Conservation (phyloP, 768 basidiomycete species). For the Mrakia blollopis region DNA sequence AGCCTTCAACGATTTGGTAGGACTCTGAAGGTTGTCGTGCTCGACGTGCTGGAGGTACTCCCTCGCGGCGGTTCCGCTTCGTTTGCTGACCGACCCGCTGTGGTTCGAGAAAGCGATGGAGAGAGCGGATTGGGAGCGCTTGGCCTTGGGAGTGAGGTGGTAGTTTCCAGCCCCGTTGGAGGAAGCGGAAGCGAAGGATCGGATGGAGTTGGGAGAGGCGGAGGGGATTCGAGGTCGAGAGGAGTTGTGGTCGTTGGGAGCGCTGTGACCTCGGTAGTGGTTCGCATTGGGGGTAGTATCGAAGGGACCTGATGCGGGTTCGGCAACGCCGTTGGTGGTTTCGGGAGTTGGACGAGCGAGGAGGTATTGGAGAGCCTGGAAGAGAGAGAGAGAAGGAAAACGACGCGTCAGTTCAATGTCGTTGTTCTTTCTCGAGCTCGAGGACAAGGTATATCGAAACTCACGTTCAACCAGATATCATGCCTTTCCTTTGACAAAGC, state of each 20-base stretch:
- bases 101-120: slow-evolving; percentile 57
- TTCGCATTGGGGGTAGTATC: slow-evolving; percentile 3
- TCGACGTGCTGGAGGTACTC: slow-evolving; percentile 72
- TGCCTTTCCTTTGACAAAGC: slow-evolving; percentile 91
- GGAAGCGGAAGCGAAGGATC: slow-evolving; percentile 54
- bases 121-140: slow-evolving; percentile 73
- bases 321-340: slow-evolving; percentile 33
- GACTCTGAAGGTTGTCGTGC: slow-evolving; percentile 37
- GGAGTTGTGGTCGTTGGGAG: slow-evolving; percentile 15
- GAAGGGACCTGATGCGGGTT: slow-evolving; percentile 26
- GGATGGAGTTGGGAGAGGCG: slow-evolving; percentile 37
- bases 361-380: slow-evolving; percentile 83
- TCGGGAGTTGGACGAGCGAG: slow-evolving; percentile 61
- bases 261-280: background rate
- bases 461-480: slow-evolving; percentile 90
- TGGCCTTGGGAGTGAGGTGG: slow-evolving; percentile 57
- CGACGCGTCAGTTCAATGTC: slow-evolving; percentile 23
- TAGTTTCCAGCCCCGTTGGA: slow-evolving; percentile 49
- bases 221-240: background rate
- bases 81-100: slow-evolving; percentile 69
- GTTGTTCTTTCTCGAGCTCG: background rate
- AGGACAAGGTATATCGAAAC: slow-evolving; percentile 43
- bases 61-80: slow-evolving; percentile 81
- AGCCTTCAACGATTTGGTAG: slow-evolving; percentile 36
- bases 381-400: slow-evolving; percentile 27